Conservation (phyloP, 441 rosid genomes). For the Corymbia citriodora region DNA sequence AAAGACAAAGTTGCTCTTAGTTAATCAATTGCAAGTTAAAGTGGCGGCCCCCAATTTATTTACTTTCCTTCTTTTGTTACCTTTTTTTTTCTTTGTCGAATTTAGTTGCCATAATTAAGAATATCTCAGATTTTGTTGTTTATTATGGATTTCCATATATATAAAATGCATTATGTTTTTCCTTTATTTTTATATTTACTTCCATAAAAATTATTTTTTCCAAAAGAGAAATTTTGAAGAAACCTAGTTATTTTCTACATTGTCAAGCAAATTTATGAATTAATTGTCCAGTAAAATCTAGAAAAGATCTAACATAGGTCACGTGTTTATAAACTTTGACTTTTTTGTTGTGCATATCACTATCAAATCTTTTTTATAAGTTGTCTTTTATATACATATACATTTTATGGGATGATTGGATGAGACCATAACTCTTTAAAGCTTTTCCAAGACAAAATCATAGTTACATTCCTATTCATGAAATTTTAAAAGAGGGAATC, state of each 20-base stretch:
- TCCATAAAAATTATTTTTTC: not conserved
- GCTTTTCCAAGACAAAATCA: not conserved
- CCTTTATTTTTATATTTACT: not conserved
- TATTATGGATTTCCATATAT: not conserved
- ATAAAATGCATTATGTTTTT: no score
- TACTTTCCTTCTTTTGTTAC: not conserved
- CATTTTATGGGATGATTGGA: not conserved
- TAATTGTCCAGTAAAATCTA: no score
- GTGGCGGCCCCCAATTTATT: not conserved
- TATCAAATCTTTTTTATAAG: no score
- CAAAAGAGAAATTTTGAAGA: not conserved
- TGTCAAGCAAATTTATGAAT: no score
- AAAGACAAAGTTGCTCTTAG: not conserved
- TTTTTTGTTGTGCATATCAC: not conserved
- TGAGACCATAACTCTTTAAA: not conserved
- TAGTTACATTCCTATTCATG: not conserved
- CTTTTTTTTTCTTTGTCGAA: not conserved
- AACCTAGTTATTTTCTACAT: not conserved
- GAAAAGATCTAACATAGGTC: not conserved
- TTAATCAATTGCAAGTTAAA: not conserved
- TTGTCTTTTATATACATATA: no score
- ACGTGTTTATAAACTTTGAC: not conserved
- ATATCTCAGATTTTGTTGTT: not conserved
- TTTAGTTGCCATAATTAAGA: not conserved
- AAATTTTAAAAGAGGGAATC: not conserved